These are phyloP conservation scores for Plasmodium inui DNA, from an alignment of 169 alveolate species.

Conservation along the genomic window DNA sequence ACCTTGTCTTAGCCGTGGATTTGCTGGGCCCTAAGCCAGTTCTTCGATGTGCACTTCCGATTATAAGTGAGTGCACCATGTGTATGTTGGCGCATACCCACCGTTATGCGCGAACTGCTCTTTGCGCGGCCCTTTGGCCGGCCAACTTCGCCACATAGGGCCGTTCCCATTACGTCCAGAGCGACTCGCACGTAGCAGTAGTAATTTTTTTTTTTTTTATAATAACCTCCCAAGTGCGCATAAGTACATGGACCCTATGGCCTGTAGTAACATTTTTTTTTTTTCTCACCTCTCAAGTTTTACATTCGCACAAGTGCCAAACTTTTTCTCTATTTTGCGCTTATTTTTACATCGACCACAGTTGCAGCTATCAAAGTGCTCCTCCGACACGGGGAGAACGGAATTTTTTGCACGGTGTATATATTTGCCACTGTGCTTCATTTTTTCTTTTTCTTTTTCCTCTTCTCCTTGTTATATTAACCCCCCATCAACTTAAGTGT, in stretches of 20 bases:
- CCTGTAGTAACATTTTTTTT: neutral
- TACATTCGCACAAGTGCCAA: neutral
- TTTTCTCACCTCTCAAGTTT: neutral
- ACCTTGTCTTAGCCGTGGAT: conserved; percentile 1
- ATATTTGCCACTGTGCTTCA: neutral
- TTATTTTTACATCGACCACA: neutral
- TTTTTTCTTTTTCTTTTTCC: neutral
- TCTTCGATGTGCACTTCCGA: neutral
- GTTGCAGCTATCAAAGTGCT: neutral
- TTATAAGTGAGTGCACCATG: neutral
- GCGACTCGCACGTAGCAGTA: neutral
- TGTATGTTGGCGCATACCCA: neutral
- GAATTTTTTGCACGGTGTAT: neutral
- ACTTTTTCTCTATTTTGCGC: neutral
- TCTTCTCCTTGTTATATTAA: neutral
- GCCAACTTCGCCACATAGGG: neutral
- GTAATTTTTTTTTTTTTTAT: neutral
- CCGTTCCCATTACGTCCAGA: neutral
- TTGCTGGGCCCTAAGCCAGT: neutral
- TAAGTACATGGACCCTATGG: neutral
- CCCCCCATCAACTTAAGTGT: neutral
- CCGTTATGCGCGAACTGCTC: neutral
- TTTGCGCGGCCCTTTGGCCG: neutral
- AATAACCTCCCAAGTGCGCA: neutral
- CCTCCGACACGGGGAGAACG: neutral